Evolutionary conservation across 495 filamentous ascomycete species (phyloP), one percentile per base, ranked within the genome.

Genomic region (Penicillium ochrochloron): DNA sequence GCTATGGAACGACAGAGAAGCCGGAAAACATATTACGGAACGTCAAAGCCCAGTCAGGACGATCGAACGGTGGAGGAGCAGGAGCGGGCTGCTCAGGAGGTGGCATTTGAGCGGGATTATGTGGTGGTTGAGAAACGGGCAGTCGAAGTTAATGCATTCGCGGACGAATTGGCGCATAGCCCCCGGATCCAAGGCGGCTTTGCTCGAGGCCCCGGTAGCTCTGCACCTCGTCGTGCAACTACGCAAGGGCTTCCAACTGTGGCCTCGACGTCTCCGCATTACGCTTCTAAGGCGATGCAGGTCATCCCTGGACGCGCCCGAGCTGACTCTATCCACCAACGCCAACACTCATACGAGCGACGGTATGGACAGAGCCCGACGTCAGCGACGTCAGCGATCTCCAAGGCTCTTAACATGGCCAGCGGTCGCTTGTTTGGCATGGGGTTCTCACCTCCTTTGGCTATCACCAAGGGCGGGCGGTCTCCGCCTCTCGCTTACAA

Each of bases 131-230:
- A 99, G 76, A 98, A 97, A 80, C 89, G 89, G 57, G 89, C 90
- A 9, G 93, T 98, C 5, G 92, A 97, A 74, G 94, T 98, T 31
- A 97, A 99, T 78, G 94, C 95, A 5, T 92, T 99, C 72, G 95
- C 95, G 10, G 95, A 99, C 72, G 93, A 98, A 74, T 79, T 99
- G 66, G 92, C 92, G 19, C 87, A 92, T 52, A 92, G 91, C 62
- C 89, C 89, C 34, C 81, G 83, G 42, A 84, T 89, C 60, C 80
- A 79, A 53, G 73, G 77, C 10, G 76, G 79, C 0, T 72, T 76
- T 35, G 35, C 71, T 37, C 77, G 79, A 31, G 70, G 72, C 6
- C 81, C 78, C 29, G 61, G 73, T 50, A 82, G 82, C 46, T 74
- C 79, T 10, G 81, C 89, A 59, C 70, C 84, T 53, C 89, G 93